A percentile compares a stretch with the other conserved stretches of the same genome.
Evolutionary conservation across 1,139 yeast genomes (phyloP).

Genomic region (Petasospora rhodanensis): DNA sequence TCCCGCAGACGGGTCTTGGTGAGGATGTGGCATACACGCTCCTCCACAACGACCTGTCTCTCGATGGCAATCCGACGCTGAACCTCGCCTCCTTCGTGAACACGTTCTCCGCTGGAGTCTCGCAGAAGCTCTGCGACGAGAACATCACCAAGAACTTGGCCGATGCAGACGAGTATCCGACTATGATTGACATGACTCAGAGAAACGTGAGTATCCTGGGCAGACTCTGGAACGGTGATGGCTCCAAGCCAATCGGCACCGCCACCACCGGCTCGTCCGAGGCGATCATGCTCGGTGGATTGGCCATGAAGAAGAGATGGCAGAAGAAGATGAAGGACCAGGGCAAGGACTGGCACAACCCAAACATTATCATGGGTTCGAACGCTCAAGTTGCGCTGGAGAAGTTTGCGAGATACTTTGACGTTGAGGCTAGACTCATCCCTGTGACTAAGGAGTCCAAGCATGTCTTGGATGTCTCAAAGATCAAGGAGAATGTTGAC

Average conservation of each 20-base stretch:
- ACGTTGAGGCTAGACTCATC: constrained; percentile 77
- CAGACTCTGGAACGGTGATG: constrained; percentile 69
- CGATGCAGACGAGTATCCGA: constrained; percentile 91
- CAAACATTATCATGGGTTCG: constrained; percentile 91
- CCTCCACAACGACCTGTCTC: constrained; percentile 65
- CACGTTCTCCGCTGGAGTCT: constrained; percentile 55
- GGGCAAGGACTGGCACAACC: constrained; percentile 59
- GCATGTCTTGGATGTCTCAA: constrained; percentile 58
- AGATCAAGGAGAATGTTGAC: constrained; percentile 62
- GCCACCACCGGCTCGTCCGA: constrained; percentile 95
- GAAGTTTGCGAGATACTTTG: constrained; percentile 90
- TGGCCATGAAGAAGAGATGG: constrained; percentile 90
- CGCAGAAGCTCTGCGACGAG: constrained; percentile 51
- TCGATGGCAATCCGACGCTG: constrained; percentile 82
- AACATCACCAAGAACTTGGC: constrained; percentile 85
- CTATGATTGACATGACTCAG: constrained; percentile 71
- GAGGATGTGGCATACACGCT: constrained; percentile 54
- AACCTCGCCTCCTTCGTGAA: constrained; percentile 89
- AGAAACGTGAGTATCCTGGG: constrained; percentile 80
- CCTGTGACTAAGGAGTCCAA: constrained; percentile 57
- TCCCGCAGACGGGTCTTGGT: constrained; percentile 55
- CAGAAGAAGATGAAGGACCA: constrained; percentile 56
- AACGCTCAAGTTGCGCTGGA: constrained; percentile 94
- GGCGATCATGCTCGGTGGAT: constrained; percentile 90
- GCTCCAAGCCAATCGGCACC: constrained; percentile 61